Evolutionary conservation across 257 asterid genomes (phyloP), one percentile per base, ranked within the genome.

Genomic region (Avicennia marina): DNA sequence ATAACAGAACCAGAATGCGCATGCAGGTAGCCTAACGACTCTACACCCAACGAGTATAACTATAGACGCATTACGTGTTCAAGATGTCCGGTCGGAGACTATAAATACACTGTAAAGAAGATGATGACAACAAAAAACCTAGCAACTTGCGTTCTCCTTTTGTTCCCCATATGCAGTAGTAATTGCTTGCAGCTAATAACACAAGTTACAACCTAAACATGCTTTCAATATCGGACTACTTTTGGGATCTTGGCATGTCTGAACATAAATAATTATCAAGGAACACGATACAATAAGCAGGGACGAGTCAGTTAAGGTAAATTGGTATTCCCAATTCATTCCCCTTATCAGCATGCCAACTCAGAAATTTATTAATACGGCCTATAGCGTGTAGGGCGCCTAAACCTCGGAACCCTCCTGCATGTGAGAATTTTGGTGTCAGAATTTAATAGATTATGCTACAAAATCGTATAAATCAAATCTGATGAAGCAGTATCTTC

Each of bases 381-480:
- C 64, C 84, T 72, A 76, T 81, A 77, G 57, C 82, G 84, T 72
- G 66, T 77, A n/a, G 84, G 80, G 45, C 88, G 84, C 76, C 88
- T 77, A 19, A 66, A 75, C 71, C 88, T 72, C 4, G 88, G 88
- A 56, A 77, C 72, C 78, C 87, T 77, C 78, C 88, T 81, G 78
- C 80, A 74, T 4, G 39, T 1, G 24, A n/a, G 40, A 53, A 27
- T 31, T 63, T n/a, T n/a, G n/a, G n/a, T n/a, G n/a, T n/a, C n/a
- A n/a, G n/a, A n/a, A n/a, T n/a, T n/a, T n/a, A n/a, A n/a, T n/a
- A n/a, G n/a, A n/a, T n/a, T n/a, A n/a, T n/a, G n/a, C n/a, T n/a
- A n/a, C n/a, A n/a, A n/a, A n/a, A n/a, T n/a, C n/a, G n/a, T 60
- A 34, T 17, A 41, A 64, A 42, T 16, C 36, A 34, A 38, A 50